Evolutionary conservation across 2,329 filamentous ascomycete genomes (phyloP).

Genomic region (Fusarium sp.): DNA sequence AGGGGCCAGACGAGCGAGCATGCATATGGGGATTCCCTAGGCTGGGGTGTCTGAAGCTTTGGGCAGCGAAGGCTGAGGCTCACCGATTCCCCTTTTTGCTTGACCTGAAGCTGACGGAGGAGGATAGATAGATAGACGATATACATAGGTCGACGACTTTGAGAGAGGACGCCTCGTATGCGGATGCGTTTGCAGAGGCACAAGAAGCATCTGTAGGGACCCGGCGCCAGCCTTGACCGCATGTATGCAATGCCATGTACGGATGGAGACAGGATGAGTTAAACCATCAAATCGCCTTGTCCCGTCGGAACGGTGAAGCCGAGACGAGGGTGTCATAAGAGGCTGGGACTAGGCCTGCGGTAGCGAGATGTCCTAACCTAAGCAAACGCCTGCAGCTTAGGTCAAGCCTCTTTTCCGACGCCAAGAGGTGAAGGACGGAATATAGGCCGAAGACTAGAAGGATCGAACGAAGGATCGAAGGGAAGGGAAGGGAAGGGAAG

Average conservation of each 20-base stretch:
- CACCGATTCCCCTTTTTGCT: constrained; percentile 1
- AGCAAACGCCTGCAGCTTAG: constrained; percentile 12
- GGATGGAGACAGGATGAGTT: constrained; percentile 11
- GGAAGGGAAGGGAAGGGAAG: neutral
- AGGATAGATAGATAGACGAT: neutral
- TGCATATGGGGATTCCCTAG: neutral
- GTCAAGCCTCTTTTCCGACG: constrained; percentile 21
- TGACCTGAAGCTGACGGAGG: neutral
- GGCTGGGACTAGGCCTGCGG: constrained; percentile 9
- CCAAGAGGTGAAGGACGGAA: constrained; percentile 27
- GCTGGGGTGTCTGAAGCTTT: too few species aligned
- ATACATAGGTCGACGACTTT: constrained; percentile 5
- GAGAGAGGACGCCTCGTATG: constrained; percentile 1
- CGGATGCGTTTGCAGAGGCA: neutral
- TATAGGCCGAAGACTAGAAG: constrained; percentile 21
- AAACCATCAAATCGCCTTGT: constrained; percentile 26
- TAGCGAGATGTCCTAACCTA: constrained; percentile 1
- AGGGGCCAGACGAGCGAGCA: constrained; percentile 19
- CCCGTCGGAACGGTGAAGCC: constrained; percentile 33
- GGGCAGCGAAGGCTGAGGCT: constrained; percentile 1
- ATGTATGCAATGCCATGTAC: neutral
- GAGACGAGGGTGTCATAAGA: constrained; percentile 21
- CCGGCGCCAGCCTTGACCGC: constrained; percentile 8
- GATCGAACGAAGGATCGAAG: constrained; percentile 8
- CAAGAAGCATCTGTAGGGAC: constrained; percentile 24